These are phyloP conservation scores for Platismatia glauca DNA, from an alignment of 495 filamentous ascomycete species.

Conservation along the genomic window DNA sequence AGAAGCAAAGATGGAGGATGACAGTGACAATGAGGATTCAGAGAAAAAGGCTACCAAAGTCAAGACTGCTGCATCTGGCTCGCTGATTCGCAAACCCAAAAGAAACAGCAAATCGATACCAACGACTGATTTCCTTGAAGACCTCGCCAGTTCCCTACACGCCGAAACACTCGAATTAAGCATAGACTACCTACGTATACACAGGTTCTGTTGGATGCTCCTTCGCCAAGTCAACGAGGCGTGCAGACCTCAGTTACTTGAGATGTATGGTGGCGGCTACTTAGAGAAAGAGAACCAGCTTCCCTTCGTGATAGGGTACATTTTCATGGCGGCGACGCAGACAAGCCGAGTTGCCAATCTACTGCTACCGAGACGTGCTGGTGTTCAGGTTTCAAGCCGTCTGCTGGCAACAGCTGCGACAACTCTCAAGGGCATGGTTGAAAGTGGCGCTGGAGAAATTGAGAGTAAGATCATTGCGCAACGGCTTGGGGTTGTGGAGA, in stretches of 20 bases:
- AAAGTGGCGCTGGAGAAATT: conserved; percentile 4
- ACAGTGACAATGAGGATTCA: background rate
- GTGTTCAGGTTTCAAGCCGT: background rate
- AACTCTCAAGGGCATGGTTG: background rate
- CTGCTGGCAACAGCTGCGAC: conserved; percentile 2
- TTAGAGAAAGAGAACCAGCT: conserved; percentile 33
- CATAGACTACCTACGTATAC: conserved; percentile 34
- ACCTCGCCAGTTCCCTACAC: conserved; percentile 10
- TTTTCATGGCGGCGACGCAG: conserved; percentile 29
- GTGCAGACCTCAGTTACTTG: conserved; percentile 25
- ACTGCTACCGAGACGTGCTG: background rate
- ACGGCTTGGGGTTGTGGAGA: background rate
- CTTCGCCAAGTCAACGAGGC: conserved; percentile 28
- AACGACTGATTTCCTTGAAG: conserved; percentile 12
- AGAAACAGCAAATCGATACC: background rate
- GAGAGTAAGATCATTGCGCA: conserved; percentile 1
- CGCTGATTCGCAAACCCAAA: background rate
- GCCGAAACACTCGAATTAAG: conserved; percentile 30
- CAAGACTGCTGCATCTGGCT: conserved; percentile 3
- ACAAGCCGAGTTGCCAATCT: conserved; percentile 7
- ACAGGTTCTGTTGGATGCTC: conserved; percentile 32
- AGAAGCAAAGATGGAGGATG: background rate
- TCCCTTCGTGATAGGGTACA: conserved; percentile 34
- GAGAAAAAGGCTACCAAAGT: background rate
- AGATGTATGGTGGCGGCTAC: conserved; percentile 29